phyloP scores from a whole-genome alignment of 73 alveolate species.

The Paramecium caudatum region DNA sequence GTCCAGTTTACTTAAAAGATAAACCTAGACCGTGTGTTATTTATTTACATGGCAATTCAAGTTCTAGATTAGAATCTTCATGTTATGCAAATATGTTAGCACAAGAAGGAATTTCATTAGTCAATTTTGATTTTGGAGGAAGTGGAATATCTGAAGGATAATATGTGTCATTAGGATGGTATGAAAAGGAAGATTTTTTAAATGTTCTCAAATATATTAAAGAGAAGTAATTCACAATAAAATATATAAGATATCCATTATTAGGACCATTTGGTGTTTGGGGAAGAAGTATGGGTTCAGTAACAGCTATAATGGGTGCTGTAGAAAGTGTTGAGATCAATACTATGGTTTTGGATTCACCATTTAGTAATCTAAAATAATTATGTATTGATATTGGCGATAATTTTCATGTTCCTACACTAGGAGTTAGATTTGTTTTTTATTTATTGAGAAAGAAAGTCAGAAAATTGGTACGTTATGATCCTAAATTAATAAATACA shows the following conservation, averaged over 20 bases:
- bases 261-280: constrained; percentile 92
- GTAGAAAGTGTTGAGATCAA: constrained; percentile 83
- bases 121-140: constrained; percentile 90
- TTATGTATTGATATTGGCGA: constrained; percentile 66
- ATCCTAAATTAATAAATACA: constrained; percentile 51
- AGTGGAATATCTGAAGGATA: constrained; percentile 92
- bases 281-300: constrained; percentile 98
- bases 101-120: constrained; percentile 84
- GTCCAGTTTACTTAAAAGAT: constrained; percentile 86
- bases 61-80: constrained; percentile 94
- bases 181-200: constrained; percentile 89
- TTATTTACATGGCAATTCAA: constrained; percentile 95
- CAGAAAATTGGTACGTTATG: constrained; percentile 15
- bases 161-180: constrained; percentile 90
- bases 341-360: constrained; percentile 90
- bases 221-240: constrained; percentile 39
- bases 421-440: constrained; percentile 66
- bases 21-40: constrained; percentile 91
- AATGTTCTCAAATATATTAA: constrained; percentile 83
- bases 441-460: constrained; percentile 45
- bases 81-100: constrained; percentile 84
- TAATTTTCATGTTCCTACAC: constrained; percentile 56
- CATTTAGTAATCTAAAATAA: constrained; percentile 81
- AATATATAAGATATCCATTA: constrained; percentile 68
- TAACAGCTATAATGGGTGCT: constrained; percentile 89